Evolutionary conservation across 768 basidiomycete genomes (phyloP), one percentile per base, ranked within the genome.

Genomic region (Pholiota conissans): DNA sequence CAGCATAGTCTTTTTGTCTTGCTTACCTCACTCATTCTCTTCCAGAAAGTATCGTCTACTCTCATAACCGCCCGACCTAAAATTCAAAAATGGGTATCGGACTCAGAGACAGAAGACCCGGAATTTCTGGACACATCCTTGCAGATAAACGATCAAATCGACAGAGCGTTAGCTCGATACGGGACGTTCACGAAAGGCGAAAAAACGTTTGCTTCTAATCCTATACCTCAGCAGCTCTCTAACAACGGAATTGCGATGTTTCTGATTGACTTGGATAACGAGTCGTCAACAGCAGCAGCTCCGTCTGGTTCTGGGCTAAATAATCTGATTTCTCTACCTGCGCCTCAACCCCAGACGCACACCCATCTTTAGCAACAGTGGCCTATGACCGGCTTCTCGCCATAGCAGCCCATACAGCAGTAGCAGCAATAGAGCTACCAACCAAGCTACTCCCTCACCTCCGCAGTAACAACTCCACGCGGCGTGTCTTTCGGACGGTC

Each of bases 71-170:
- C 95, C 2, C 83, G 95, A 47, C 97, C 97, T 0, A 98, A 91
- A 76, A 83, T 98, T 45, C 97, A 99, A 73, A 96, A 94, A 67
- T 98, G 97, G 96, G 91, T 98, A 57, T 92, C 90, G 9, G 94
- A 98, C 63, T 94, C 93, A 16, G 90, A 94, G 65, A 80, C 86
- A 2, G 89, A 94, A 37, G 93, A 95, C 71, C 84, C 93, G 3
- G 93, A 95, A 62, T 91, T 92, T 29, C 83, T 98, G 63, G 95
- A 95, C 59, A 93, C 93, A 2, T 90, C 96, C 70, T 78, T 99
- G 16, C 86, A 98, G 70, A 95, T 95, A 59, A 99, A 99, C 71
- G 97, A 99, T 72, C 91, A 97, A 66, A 95, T 99, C 73, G 98
- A 99, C 74, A 90, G 84, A 18, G 93, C 95, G 13, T 72, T 98